These are phyloP conservation scores for Petrea volubilis DNA, from an alignment of 257 asterid species.

Conservation along the genomic window DNA sequence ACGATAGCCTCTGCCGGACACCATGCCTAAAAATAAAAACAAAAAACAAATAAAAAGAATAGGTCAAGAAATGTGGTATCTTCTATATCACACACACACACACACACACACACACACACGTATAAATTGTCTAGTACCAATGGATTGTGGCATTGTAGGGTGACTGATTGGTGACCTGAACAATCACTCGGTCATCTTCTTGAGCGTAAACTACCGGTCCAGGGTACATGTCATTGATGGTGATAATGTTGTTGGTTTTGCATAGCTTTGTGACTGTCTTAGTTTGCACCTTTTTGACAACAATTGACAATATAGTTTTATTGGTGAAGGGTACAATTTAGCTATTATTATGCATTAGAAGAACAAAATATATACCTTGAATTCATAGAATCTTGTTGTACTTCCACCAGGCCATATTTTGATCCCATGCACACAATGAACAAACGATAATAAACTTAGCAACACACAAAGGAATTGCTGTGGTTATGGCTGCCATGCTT, in stretches of 20 bases:
- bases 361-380: slow-evolving; percentile 38
- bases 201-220: slow-evolving; percentile 69
- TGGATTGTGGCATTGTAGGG: slow-evolving; percentile 65
- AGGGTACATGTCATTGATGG: slow-evolving; percentile 55
- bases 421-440: slow-evolving; percentile 18
- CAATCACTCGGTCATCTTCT: slow-evolving; percentile 54
- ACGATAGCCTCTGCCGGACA: slow-evolving; percentile 52
- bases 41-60: too few relatives aligned
- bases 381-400: slow-evolving; percentile 51
- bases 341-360: not conserved
- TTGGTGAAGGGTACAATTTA: not conserved
- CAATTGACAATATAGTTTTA: not conserved
- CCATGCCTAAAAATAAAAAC: slow-evolving; percentile 53
- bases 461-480: slow-evolving; percentile 23
- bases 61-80: too few relatives aligned
- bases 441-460: slow-evolving; percentile 31
- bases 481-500: slow-evolving; percentile 35
- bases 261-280: slow-evolving; percentile 53
- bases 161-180: slow-evolving; percentile 42
- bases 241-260: slow-evolving; percentile 39
- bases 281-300: slow-evolving; percentile 43
- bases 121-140: slow-evolving; percentile 33
- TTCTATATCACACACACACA: too few relatives aligned
- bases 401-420: slow-evolving; percentile 45
- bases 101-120: too few relatives aligned